Conservation (phyloP, 768 basidiomycete species). For the Pleurotus sapidus region DNA sequence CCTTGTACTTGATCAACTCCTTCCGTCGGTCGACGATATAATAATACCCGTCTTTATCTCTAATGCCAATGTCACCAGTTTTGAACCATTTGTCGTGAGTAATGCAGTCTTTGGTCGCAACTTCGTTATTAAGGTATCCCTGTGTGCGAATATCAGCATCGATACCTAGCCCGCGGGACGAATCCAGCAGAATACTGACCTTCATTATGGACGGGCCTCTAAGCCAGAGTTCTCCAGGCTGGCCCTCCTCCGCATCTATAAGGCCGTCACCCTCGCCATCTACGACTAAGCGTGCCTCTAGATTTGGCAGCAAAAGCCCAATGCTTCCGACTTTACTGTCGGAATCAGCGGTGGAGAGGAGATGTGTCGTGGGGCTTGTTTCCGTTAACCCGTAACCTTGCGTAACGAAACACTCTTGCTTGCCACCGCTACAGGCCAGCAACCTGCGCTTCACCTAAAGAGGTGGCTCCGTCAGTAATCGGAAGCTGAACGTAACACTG, state of each 20-base stretch:
- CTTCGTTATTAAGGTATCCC: constrained; percentile 75
- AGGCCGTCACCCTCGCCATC: constrained; percentile 53
- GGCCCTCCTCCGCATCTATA: constrained; percentile 47
- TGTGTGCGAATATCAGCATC: constrained; percentile 16
- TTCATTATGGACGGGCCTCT: constrained; percentile 82
- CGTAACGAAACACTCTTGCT: constrained; percentile 27
- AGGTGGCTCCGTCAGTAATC: too few species aligned
- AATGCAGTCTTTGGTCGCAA: constrained; percentile 68
- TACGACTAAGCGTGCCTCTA: constrained; percentile 71
- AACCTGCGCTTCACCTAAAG: constrained; percentile 36
- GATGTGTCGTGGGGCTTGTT: constrained; percentile 70
- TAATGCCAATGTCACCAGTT: constrained; percentile 78
- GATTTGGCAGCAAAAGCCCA: constrained; percentile 69
- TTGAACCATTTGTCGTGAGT: constrained; percentile 81
- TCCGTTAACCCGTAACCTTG: constrained; percentile 84
- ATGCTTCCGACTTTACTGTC: constrained; percentile 58
- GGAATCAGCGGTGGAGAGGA: constrained; percentile 43
- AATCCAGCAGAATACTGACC: constrained; percentile 25
- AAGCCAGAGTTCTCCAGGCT: constrained; percentile 81
- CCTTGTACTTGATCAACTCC: constrained; percentile 78
- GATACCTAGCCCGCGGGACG: neutral
- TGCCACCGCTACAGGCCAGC: constrained; percentile 30
- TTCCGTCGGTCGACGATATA: constrained; percentile 74
- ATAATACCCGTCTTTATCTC: constrained; percentile 70
- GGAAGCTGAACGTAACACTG: neutral